A percentile compares a stretch with the other conserved stretches of the same genome.
Evolutionary conservation across 2,329 filamentous ascomycete genomes (phyloP).

Genomic region (Fusarium secorum): DNA sequence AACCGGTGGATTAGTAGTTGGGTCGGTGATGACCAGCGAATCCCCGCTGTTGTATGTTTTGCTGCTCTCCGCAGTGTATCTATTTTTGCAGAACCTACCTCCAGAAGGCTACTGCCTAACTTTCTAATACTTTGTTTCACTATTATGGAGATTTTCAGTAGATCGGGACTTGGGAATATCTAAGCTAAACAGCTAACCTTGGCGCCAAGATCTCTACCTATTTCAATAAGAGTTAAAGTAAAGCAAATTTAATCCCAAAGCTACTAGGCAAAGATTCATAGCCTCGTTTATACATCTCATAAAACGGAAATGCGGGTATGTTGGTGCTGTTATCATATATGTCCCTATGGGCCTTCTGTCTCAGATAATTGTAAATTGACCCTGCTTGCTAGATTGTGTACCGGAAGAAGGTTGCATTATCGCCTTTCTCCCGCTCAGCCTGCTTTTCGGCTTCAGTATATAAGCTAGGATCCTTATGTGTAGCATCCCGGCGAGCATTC

Average conservation of each 20-base stretch:
- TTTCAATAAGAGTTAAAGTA: too few relatives aligned
- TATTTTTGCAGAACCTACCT: rapidly evolving
- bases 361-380: neutral
- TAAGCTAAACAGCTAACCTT: too few relatives aligned
- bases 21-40: neutral
- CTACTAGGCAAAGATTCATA: too few relatives aligned
- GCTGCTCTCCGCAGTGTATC: neutral
- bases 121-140: rapidly evolving
- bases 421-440: neutral
- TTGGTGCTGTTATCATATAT: too few relatives aligned
- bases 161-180: too few relatives aligned
- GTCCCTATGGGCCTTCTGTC: neutral
- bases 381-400: neutral
- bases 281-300: too few relatives aligned
- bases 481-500: neutral
- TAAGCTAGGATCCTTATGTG: neutral
- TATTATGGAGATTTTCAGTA: too few relatives aligned
- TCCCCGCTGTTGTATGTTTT: neutral
- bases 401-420: neutral
- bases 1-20: neutral
- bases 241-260: too few relatives aligned
- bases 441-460: neutral
- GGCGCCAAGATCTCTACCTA: rapidly evolving
- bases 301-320: too few relatives aligned
- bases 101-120: rapidly evolving